Percentiles rank a stretch among this genome's conserved stretches.
These are phyloP conservation scores for Pestalotiopsis sp. DNA, from an alignment of 2,329 filamentous ascomycete species.

Conservation along the genomic window DNA sequence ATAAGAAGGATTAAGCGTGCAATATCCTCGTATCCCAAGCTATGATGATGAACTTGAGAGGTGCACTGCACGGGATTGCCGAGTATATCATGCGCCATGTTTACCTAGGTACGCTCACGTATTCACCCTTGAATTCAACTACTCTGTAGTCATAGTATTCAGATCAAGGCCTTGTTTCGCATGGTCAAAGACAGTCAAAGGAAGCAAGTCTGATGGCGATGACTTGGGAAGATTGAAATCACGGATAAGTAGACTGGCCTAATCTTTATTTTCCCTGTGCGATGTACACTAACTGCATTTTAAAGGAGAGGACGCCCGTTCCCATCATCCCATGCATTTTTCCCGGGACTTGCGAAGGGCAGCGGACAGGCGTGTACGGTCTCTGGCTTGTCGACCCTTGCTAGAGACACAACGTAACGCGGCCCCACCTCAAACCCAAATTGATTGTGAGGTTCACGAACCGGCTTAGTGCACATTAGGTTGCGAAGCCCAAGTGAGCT, in stretches of 20 bases:
- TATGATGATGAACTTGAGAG: not conserved
- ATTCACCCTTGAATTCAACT: not conserved
- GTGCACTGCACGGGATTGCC: no score
- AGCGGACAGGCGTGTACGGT: not conserved
- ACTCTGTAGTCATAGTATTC: not conserved
- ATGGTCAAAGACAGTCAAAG: not conserved
- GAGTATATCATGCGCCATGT: not conserved
- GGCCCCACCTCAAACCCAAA: not conserved
- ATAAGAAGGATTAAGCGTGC: not conserved
- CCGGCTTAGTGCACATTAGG: not conserved
- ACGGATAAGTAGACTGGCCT: not conserved
- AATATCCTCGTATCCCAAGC: not conserved
- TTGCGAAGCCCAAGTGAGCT: not conserved
- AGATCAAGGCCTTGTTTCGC: not conserved
- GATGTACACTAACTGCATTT: not conserved
- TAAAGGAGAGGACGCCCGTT: not conserved
- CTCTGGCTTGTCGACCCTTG: not conserved
- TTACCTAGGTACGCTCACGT: not conserved
- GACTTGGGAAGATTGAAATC: not conserved
- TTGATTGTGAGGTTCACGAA: not conserved
- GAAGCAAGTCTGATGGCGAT: not conserved
- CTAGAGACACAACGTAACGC: not conserved
- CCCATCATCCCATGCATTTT: not conserved
- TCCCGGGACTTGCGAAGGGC: not conserved
- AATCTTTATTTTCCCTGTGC: not conserved